These are phyloP conservation scores for Anthostomella pinea DNA, from an alignment of 2,329 filamentous ascomycete genomes.

Conservation along the genomic window DNA sequence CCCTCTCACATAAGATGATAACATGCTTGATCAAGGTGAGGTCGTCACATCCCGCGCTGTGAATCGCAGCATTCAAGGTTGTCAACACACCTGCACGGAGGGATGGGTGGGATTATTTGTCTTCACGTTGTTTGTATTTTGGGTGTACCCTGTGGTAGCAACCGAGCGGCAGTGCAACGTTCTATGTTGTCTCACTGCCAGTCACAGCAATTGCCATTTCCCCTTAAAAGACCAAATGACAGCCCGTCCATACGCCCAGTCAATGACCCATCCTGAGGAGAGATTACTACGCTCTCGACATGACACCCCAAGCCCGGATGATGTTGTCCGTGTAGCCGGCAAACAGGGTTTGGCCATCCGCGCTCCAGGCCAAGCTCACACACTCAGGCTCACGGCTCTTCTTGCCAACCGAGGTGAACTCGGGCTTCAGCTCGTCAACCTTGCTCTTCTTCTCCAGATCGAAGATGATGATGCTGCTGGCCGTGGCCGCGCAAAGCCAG, in stretches of 20 bases:
- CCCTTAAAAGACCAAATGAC: constrained; percentile 34
- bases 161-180: constrained; percentile 25
- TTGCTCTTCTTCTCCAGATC: constrained; percentile 99
- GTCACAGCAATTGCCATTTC: constrained; percentile 30
- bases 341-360: constrained; percentile 98
- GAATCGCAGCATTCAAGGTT: too few relatives aligned
- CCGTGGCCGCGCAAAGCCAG: constrained; percentile 99
- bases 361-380: constrained; percentile 94
- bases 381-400: constrained; percentile 99
- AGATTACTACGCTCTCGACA: constrained; percentile 79
- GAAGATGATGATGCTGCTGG: constrained; percentile 99
- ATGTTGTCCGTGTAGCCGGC: constrained; percentile 99
- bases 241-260: constrained; percentile 35
- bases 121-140: constrained; percentile 28
- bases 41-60: too few relatives aligned
- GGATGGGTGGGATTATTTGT: constrained; percentile 17
- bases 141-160: constrained; percentile 29
- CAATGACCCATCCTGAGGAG: constrained; percentile 30
- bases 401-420: constrained; percentile 94
- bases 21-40: too few relatives aligned
- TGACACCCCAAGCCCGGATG: constrained; percentile 96
- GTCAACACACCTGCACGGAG: too few relatives aligned
- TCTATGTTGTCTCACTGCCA: constrained; percentile 25
- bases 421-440: constrained; percentile 99
- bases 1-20: too few relatives aligned